Conservation (phyloP, 371 early-diverging fungal species). For the Phascolomyces articulosus region DNA sequence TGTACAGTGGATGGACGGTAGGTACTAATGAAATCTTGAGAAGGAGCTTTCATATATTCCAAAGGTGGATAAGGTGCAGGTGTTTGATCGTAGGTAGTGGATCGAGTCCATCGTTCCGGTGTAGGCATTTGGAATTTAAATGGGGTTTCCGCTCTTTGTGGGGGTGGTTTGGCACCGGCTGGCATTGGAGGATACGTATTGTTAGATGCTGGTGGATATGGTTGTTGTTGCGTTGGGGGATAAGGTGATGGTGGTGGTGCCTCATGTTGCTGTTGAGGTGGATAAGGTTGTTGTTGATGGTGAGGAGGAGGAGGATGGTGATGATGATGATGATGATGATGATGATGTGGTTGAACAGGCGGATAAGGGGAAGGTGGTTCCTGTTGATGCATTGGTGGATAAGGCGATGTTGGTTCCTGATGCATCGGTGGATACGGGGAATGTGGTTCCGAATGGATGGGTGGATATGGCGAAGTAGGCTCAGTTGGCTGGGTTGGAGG, state of each 20-base stretch:
- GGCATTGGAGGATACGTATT: background rate
- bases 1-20: slow-evolving; percentile 19
- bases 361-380: background rate
- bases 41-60: slow-evolving; percentile 12
- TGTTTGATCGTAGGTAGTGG: background rate
- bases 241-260: background rate
- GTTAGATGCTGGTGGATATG: background rate
- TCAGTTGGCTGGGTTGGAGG: background rate
- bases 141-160: background rate
- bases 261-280: background rate
- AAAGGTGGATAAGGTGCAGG: slow-evolving; percentile 18
- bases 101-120: background rate
- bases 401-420: background rate
- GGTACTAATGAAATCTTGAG: slow-evolving; percentile 18
- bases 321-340: no score
- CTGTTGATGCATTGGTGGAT: background rate
- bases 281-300: background rate
- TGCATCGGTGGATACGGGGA: background rate
- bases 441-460: background rate
- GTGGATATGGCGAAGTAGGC: background rate
- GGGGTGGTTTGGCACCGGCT: background rate
- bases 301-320: background rate
- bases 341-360: background rate
- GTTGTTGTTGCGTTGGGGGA: slow-evolving; percentile 4
- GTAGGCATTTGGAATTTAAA: background rate